These are phyloP conservation scores for Apiospora saccharicola DNA, from an alignment of 2,329 filamentous ascomycete species.

Conservation along the genomic window DNA sequence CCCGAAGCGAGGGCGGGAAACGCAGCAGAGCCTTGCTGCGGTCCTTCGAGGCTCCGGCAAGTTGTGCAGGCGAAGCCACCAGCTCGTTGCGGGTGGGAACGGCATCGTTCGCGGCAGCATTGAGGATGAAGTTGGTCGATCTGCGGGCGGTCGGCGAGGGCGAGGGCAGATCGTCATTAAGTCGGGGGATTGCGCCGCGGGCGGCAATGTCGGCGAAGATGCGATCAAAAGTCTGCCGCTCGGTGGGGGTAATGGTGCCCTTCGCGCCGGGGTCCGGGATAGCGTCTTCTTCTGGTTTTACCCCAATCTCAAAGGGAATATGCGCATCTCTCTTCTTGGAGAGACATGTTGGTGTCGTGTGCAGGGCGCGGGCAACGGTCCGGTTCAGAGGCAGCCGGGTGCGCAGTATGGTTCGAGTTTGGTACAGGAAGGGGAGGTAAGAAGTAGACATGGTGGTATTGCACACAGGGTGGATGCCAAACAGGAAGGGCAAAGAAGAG, in stretches of 20 bases:
- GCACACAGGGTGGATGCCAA: neutral
- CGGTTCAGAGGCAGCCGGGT: conserved; percentile 32
- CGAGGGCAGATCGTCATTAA: conserved; percentile 27
- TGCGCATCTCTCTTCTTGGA: conserved; percentile 37
- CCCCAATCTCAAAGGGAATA: conserved; percentile 62
- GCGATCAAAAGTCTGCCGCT: conserved; percentile 57
- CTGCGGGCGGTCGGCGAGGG: conserved; percentile 27
- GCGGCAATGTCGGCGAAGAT: conserved; percentile 67
- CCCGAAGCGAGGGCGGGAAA: conserved; percentile 50
- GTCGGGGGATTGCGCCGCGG: conserved; percentile 38
- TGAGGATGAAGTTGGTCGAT: conserved; percentile 41
- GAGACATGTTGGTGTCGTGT: conserved; percentile 25
- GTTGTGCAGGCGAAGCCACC: conserved; percentile 30
- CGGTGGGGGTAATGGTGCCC: conserved; percentile 63
- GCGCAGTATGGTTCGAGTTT: conserved; percentile 68
- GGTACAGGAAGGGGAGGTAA: conserved; percentile 73
- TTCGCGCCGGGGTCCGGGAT: conserved; percentile 35
- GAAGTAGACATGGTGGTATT: conserved; percentile 53
- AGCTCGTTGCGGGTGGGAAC: conserved; percentile 32
- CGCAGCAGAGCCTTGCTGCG: conserved; percentile 46
- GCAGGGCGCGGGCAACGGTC: neutral
- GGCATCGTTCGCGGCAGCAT: conserved; percentile 37
- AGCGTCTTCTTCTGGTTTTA: conserved; percentile 33
- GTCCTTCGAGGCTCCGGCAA: conserved; percentile 38
- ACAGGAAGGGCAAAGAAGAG: neutral